Evolutionary conservation across 345 rosid genomes (phyloP).

Genomic region (Eucalyptus viminalis): DNA sequence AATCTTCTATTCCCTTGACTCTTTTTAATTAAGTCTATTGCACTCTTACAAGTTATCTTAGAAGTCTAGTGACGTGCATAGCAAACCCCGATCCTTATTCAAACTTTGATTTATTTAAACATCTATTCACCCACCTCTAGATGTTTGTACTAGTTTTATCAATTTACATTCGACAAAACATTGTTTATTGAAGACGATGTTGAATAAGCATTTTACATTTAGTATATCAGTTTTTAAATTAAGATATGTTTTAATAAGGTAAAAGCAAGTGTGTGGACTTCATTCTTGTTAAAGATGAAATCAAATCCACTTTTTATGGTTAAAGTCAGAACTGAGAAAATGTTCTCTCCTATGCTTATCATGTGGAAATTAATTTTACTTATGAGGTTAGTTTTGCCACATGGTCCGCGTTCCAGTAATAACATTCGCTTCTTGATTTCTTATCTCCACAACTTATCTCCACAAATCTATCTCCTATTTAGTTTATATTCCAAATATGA

Average conservation of each 20-base stretch:
- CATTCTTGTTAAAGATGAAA: background rate
- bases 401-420: background rate
- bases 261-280: background rate
- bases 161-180: background rate
- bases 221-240: background rate
- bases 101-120: too few species aligned
- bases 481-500: background rate
- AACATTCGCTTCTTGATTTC: background rate
- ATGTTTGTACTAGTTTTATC: too few species aligned
- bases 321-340: background rate
- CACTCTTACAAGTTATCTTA: too few species aligned
- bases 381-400: background rate
- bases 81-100: too few species aligned
- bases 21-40: too few species aligned
- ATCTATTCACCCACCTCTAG: too few species aligned
- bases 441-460: background rate
- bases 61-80: too few species aligned
- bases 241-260: background rate
- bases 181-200: background rate
- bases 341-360: background rate
- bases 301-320: background rate
- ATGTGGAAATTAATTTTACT: background rate
- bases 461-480: background rate
- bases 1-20: too few species aligned
- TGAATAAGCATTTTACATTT: background rate